Conservation (phyloP, 2,329 filamentous ascomycete genomes). For the Alternaria tenuissima region DNA sequence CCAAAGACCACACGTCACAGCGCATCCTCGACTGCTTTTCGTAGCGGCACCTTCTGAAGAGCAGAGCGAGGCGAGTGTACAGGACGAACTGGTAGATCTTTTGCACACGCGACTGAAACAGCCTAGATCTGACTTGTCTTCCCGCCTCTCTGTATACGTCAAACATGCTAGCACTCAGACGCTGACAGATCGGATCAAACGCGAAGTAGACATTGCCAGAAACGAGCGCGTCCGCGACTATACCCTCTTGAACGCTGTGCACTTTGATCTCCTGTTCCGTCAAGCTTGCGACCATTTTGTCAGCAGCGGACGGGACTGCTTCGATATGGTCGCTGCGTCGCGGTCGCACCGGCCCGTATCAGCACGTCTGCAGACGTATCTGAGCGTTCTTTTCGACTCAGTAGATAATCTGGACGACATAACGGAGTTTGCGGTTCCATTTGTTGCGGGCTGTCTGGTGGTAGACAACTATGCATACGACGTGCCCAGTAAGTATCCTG, state of each 20-base stretch:
- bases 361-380: neutral
- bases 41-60: constrained; percentile 1
- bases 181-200: constrained; percentile 1
- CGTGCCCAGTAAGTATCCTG: neutral
- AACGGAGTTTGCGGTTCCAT: neutral
- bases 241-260: neutral
- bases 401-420: neutral
- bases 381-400: neutral
- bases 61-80: neutral
- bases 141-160: neutral
- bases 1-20: neutral
- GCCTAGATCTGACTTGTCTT: constrained; percentile 1
- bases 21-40: neutral
- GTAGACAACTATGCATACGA: constrained; percentile 5
- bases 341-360: neutral
- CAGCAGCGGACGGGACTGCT: neutral
- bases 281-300: neutral
- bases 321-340: neutral
- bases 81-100: neutral
- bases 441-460: neutral
- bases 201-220: neutral
- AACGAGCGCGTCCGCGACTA: neutral
- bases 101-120: neutral
- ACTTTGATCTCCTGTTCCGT: constrained; percentile 3
- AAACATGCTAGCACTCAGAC: neutral